These are phyloP conservation scores for Penicillium paneum DNA, from an alignment of 2,329 filamentous ascomycete species.

Conservation along the genomic window DNA sequence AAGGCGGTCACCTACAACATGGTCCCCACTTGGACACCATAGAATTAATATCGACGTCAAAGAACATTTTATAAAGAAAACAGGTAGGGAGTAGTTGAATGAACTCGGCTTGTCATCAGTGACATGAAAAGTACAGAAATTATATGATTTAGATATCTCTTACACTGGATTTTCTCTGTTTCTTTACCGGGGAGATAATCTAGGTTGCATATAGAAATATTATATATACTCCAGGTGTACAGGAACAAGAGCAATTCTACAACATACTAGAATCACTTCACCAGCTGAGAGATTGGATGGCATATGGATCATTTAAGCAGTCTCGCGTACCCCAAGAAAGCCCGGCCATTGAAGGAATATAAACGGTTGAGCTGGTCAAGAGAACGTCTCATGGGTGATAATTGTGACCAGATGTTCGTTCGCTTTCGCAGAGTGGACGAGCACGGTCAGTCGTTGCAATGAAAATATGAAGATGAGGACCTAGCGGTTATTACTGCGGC, in stretches of 20 bases:
- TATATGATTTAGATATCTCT: not conserved
- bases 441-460: conserved; percentile 17
- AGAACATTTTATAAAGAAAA: not conserved
- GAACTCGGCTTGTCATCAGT: too few species aligned
- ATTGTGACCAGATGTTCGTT: conserved; percentile 23
- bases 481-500: conserved; percentile 31
- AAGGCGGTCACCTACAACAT: conserved; percentile 10
- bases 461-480: conserved; percentile 31
- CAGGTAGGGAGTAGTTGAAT: not conserved
- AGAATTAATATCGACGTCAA: not conserved
- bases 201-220: not conserved
- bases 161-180: not conserved
- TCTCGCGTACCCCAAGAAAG: conserved; percentile 24
- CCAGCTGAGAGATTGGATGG: conserved; percentile 30
- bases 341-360: conserved; percentile 33
- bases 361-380: conserved; percentile 17
- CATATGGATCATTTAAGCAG: conserved; percentile 37
- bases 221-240: not conserved
- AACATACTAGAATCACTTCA: conserved; percentile 1
- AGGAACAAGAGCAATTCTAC: conserved; percentile 30
- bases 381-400: conserved; percentile 26
- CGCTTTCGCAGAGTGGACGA: conserved; percentile 13
- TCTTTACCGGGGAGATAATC: not conserved
- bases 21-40: conserved; percentile 1
- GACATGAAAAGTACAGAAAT: not conserved